These are phyloP conservation scores for Nannochloris sp. DNA, from an alignment of 139 green algal species.

Conservation along the genomic window DNA sequence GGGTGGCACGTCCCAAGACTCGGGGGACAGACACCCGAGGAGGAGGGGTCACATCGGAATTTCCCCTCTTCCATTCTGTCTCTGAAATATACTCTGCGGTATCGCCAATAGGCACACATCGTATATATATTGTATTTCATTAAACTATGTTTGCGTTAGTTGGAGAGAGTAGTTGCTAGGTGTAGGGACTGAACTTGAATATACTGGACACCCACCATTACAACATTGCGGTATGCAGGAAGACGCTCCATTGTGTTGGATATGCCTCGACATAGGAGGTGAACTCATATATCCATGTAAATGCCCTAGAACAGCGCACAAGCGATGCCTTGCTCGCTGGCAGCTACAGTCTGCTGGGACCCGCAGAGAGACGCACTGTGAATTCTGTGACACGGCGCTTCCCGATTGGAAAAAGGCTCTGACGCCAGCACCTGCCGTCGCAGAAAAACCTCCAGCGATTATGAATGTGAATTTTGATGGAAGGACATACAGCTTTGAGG, in stretches of 20 bases:
- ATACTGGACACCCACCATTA: too few relatives aligned
- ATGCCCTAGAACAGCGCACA: slow-evolving; percentile 57
- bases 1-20: too few relatives aligned
- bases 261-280: slow-evolving; percentile 57
- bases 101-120: background rate
- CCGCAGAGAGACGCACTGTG: slow-evolving; percentile 72
- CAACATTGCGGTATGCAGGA: slow-evolving; percentile 1
- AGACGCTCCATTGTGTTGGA: slow-evolving; percentile 59
- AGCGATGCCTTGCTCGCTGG: slow-evolving; percentile 65
- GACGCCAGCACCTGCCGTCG: slow-evolving; percentile 41
- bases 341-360: slow-evolving; percentile 76
- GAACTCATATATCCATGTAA: slow-evolving; percentile 50
- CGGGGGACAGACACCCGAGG: too few relatives aligned
- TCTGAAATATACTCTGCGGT: background rate
- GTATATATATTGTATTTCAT: too few relatives aligned
- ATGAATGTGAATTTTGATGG: slow-evolving; percentile 91
- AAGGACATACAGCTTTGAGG: slow-evolving; percentile 51
- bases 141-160: too few relatives aligned
- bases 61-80: background rate
- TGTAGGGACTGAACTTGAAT: too few relatives aligned
- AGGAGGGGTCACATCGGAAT: background rate
- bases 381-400: slow-evolving; percentile 70
- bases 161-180: too few relatives aligned
- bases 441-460: slow-evolving; percentile 53
- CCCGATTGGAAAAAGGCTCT: slow-evolving; percentile 70